Percentiles rank a stretch among this genome's conserved stretches.
Conservation (phyloP, 75 land plant species). For the Sequoia sempervirens region DNA sequence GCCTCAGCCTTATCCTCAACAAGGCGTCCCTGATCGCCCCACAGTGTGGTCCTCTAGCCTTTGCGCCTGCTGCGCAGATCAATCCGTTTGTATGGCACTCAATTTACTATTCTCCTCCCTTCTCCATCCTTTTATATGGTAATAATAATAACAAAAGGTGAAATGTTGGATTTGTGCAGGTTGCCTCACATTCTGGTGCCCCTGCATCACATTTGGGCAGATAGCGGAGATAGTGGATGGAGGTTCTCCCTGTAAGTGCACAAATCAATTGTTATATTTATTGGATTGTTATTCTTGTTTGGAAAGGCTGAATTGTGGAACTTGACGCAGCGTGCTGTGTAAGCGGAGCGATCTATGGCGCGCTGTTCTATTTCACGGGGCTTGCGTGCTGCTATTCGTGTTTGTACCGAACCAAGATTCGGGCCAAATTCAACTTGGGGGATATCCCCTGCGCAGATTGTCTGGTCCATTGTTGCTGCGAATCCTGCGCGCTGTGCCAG, state of each 20-base stretch:
- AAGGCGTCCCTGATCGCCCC: too few relatives aligned
- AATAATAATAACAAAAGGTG: too few relatives aligned
- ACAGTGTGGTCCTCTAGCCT: too few relatives aligned
- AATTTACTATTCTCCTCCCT: too few relatives aligned
- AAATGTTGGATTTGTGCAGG: background rate
- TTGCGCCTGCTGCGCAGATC: too few relatives aligned
- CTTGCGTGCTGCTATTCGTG: constrained; percentile 43
- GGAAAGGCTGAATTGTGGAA: constrained; percentile 5
- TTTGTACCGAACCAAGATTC: constrained; percentile 43
- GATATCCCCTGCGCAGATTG: constrained; percentile 45
- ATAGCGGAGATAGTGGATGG: constrained; percentile 8
- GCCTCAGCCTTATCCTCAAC: too few relatives aligned
- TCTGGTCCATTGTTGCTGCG: constrained; percentile 23
- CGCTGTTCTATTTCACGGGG: constrained; percentile 17
- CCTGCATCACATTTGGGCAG: constrained; percentile 10
- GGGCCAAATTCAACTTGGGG: constrained; percentile 31
- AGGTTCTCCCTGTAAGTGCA: too few relatives aligned
- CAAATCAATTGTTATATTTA: too few relatives aligned
- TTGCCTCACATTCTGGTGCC: constrained; percentile 7
- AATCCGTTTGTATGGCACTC: too few relatives aligned
- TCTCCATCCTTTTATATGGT: too few relatives aligned
- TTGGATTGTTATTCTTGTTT: too few relatives aligned
- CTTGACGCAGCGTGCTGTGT: constrained; percentile 26
- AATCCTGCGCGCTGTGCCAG: constrained; percentile 22
- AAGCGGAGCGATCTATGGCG: constrained; percentile 21